Base-by-base conservation (phyloP, 345 rosid species). In the Salix purpurea region DNA sequence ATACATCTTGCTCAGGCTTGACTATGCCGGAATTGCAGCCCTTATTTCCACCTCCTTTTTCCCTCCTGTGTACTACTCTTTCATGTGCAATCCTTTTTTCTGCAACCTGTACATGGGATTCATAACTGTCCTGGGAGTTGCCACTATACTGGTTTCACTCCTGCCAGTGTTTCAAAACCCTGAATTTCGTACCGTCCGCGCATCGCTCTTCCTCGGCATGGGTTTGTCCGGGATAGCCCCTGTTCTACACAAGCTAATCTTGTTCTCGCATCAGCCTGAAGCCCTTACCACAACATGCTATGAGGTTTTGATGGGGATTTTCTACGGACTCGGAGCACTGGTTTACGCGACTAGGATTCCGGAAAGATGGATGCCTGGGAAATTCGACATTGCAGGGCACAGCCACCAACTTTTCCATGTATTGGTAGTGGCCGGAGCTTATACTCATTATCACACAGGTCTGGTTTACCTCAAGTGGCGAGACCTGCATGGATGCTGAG, bases 351-450 rank as follows among this genome's bases (percentile, higher is more conserved):
- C 91, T 15, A 90, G 99, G 85, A 83, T 95, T 24, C 97, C 97
- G 0, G 97, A 95, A 83, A 79, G 97, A 71, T 95, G 99, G 99
- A 91, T 84, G 96, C 99, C 99, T 0, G 99, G 99, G 9, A 93
- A 89, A 70, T 93, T 93, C 23, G 99, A 95, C 87, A 89, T 95
- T 75, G 97, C 97, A 10, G 97, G 99, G 70, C 97, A 95, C 61
- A 95, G 99, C 74, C 99, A 95, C 77, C 99, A 95, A 65, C 88
- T 95, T 70, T 95, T 95, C 83, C 99, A 95, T 80, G 48, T 95
- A 70, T 60, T 95, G 66, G 97, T 95, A 2, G 91, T 95, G 67
- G 97, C 99, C 16, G 99, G 97, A 68, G 99, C 97, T 0, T 93
- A 88, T 58, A 87, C 96, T 14, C 99, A 95, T 44, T 95, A 93